These are phyloP conservation scores for Globisporangium nagaii DNA, from an alignment of 352 stramenopile genomes.

Conservation along the genomic window DNA sequence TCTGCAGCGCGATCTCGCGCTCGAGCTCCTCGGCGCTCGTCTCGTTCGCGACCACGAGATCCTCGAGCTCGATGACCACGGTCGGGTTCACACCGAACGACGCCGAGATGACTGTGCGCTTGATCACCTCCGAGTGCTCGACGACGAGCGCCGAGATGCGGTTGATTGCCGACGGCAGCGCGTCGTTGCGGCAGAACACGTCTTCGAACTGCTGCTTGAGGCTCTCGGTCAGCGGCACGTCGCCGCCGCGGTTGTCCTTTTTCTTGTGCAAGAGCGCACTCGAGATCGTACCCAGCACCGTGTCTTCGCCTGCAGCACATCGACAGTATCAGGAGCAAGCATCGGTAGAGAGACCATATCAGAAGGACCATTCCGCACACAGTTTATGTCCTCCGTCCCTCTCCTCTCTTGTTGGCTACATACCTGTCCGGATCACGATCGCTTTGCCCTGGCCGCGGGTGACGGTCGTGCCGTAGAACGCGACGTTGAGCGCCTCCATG, in stretches of 20 bases:
- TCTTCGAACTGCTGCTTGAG: constrained; percentile 37
- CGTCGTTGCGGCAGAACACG: constrained; percentile 31
- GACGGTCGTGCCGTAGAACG: constrained; percentile 46
- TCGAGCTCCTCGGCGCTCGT: constrained; percentile 35
- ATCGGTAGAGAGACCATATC: background rate
- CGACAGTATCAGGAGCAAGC: background rate
- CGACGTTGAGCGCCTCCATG: constrained; percentile 44
- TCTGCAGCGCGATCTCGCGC: constrained; percentile 37
- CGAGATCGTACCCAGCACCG: constrained; percentile 35
- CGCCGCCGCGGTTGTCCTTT: constrained; percentile 18
- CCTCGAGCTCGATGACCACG: constrained; percentile 38
- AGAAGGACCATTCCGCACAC: too few relatives aligned
- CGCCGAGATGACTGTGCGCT: constrained; percentile 31
- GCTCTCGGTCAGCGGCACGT: constrained; percentile 27
- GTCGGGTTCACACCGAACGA: constrained; percentile 40
- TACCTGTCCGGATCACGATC: constrained; percentile 43
- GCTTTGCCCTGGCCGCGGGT: constrained; percentile 34
- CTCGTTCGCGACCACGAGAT: constrained; percentile 35
- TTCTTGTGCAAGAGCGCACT: constrained; percentile 25
- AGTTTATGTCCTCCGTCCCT: too few relatives aligned
- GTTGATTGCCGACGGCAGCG: constrained; percentile 26
- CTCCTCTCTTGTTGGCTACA: too few relatives aligned
- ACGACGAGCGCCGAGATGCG: constrained; percentile 41
- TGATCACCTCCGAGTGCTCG: constrained; percentile 36
- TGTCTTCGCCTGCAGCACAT: constrained; percentile 24